Evolutionary conservation across 495 filamentous ascomycete species (phyloP).

Genomic region (Aspergillus asperescens): DNA sequence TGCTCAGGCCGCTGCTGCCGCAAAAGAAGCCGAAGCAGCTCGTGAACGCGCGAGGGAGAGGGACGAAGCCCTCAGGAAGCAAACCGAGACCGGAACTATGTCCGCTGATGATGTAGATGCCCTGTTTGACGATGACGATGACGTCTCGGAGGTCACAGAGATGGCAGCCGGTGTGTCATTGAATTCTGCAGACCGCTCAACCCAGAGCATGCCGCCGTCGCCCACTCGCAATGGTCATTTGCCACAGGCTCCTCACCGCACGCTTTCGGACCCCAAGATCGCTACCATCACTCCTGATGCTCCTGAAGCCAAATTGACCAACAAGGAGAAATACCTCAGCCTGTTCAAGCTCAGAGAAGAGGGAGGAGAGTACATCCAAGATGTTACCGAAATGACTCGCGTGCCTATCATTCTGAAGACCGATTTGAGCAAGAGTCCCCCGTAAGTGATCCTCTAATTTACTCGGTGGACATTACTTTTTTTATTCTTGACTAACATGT

Average conservation of each 20-base stretch:
- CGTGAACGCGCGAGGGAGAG: slow-evolving; percentile 72
- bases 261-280: slow-evolving; percentile 88
- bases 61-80: slow-evolving; percentile 81
- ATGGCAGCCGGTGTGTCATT: slow-evolving; percentile 82
- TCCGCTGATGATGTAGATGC: slow-evolving; percentile 86
- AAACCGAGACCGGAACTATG: slow-evolving; percentile 88
- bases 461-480: neutral
- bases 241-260: slow-evolving; percentile 73
- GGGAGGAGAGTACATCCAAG: slow-evolving; percentile 93
- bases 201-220: slow-evolving; percentile 92
- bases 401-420: slow-evolving; percentile 97
- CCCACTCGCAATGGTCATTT: slow-evolving; percentile 72
- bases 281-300: slow-evolving; percentile 62
- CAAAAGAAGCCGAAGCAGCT: slow-evolving; percentile 72
- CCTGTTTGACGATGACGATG: slow-evolving; percentile 87
- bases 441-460: slow-evolving; percentile 58
- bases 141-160: slow-evolving; percentile 80
- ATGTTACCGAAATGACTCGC: slow-evolving; percentile 94
- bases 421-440: slow-evolving; percentile 95
- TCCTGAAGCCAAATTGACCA: slow-evolving; percentile 71
- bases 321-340: slow-evolving; percentile 94
- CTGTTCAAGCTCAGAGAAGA: slow-evolving; percentile 88
- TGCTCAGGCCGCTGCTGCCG: slow-evolving; percentile 68
- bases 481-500: slow-evolving; percentile 20
- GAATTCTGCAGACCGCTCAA: slow-evolving; percentile 67